Base-by-base conservation (phyloP, 805 yeast species). In the Lipomyces japonicus region DNA sequence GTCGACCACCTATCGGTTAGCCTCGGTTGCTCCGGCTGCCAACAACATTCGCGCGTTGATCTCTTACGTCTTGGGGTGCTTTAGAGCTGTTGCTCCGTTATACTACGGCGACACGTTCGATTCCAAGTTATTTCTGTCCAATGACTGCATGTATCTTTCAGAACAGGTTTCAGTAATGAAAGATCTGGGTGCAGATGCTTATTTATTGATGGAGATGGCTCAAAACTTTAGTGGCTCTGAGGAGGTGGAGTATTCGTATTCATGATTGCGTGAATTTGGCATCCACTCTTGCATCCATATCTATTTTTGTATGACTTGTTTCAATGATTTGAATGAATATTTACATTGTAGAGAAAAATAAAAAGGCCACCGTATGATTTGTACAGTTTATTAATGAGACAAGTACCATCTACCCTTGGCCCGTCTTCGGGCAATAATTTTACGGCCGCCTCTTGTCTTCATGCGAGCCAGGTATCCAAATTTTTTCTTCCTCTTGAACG, bases 341-440 rank as follows among this genome's bases (percentile, higher is more conserved):
- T 34, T 32, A 19, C 14, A 14, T 22, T 23, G 21, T 23, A 32
- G 30, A 22, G 2, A 12, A 12, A 22, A 12, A 30, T 3, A 34
- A 32, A 2, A 12, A 10, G 12, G 12, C n/a, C 10, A 16, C 25
- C 16, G 23, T 19, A 9, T n/a, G 6, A 25, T 18, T 39, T 34
- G 19, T 22, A 36, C 36, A 45, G 40, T n/a, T 6, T 14, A 28
- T 69, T 71, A 91, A 63, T 93, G 91, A 39, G 95, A 75, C 63
- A 93, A 71, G 65, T 80, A 89, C 97, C 97, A 90, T 70, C 97
- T 80, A 3, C 96, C 96, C 71, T 93, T 93, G 21, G 79, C 84
- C 62, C 72, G 81, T 70, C 97, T 79, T 66, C 91, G 78, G 47
- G 78, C 78, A 49, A 93, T 70, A 34, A 93, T 78, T 65, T 81